Evolutionary conservation across 2,329 filamentous ascomycete genomes (phyloP).

Genomic region (Phaeophleospora eucalypticola): DNA sequence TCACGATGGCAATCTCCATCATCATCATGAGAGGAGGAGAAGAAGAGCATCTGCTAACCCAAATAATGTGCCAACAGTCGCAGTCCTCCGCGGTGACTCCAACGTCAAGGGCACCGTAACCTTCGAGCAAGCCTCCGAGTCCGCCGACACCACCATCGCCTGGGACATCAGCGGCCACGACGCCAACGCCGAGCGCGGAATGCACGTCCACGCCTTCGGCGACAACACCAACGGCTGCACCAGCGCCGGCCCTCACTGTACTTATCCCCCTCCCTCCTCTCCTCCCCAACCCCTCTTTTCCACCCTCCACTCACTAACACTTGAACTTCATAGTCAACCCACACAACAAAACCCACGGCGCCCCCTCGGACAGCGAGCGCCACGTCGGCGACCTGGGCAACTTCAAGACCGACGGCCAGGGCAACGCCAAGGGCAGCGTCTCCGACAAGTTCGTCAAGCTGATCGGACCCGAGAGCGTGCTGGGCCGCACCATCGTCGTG

Average conservation of each 20-base stretch:
- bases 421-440: conserved; percentile 78
- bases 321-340: conserved; percentile 74
- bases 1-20: too few relatives aligned
- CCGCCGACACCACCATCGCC: conserved; percentile 74
- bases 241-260: conserved; percentile 95
- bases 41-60: not conserved
- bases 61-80: conserved; percentile 57
- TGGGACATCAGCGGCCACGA: conserved; percentile 94
- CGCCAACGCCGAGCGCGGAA: conserved; percentile 90
- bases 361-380: conserved; percentile 73
- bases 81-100: conserved; percentile 95
- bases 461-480: conserved; percentile 90
- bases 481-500: conserved; percentile 92
- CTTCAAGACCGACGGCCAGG: conserved; percentile 90
- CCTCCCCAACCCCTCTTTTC: not conserved
- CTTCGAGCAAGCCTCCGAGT: conserved; percentile 89
- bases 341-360: conserved; percentile 84
- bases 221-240: conserved; percentile 99
- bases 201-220: conserved; percentile 98
- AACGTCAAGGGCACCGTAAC: conserved; percentile 89
- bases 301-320: not conserved
- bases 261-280: conserved; percentile 33
- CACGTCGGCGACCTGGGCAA: conserved; percentile 98
- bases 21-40: too few relatives aligned
- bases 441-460: conserved; percentile 85